These are phyloP conservation scores for Xerocomellus intermedius DNA, from an alignment of 768 basidiomycete genomes.

Conservation along the genomic window DNA sequence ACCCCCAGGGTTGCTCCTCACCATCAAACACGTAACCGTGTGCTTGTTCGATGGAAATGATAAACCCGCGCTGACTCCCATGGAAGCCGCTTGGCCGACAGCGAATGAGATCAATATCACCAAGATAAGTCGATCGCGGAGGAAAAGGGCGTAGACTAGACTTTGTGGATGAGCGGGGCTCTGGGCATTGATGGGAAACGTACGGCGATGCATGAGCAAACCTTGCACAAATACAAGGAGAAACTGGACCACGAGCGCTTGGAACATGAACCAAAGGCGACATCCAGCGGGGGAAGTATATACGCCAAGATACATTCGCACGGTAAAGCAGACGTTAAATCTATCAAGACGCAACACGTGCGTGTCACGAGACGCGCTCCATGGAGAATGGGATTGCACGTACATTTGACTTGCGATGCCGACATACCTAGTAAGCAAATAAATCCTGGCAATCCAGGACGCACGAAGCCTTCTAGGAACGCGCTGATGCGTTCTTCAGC, in stretches of 20 bases:
- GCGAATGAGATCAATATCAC: constrained; percentile 9
- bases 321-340: constrained; percentile 21
- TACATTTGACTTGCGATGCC: constrained; percentile 22
- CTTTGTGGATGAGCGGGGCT: neutral
- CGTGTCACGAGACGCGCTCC: neutral
- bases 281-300: constrained; percentile 7
- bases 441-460: constrained; percentile 10
- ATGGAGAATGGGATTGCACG: neutral
- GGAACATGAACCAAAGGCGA: constrained; percentile 16
- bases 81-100: constrained; percentile 12
- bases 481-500: neutral
- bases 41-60: constrained; percentile 7
- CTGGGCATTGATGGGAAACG: neutral
- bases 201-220: constrained; percentile 20
- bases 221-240: constrained; percentile 12
- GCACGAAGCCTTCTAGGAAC: constrained; percentile 5
- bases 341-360: neutral
- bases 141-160: constrained; percentile 21
- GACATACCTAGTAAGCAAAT: constrained; percentile 11
- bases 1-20: constrained; percentile 9
- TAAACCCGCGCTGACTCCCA: constrained; percentile 15
- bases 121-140: constrained; percentile 3
- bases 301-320: constrained; percentile 17
- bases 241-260: constrained; percentile 13
- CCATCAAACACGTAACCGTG: constrained; percentile 17